Conservation (phyloP, 192 early-diverging fungal genomes). For the Allomyces arbusculus region DNA sequence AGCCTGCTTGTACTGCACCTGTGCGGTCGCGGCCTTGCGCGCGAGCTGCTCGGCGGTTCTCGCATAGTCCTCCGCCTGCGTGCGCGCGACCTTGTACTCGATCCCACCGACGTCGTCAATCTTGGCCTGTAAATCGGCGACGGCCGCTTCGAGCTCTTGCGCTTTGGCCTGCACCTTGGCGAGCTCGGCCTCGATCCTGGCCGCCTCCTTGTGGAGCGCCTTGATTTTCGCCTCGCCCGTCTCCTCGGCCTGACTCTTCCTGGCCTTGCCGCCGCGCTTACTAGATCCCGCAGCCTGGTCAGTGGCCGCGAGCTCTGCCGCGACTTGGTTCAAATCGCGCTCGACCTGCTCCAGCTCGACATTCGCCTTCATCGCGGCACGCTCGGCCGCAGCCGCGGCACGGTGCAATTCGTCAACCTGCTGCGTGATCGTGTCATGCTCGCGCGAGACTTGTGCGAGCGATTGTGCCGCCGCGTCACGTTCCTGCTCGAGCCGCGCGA, state of each 20-base stretch:
- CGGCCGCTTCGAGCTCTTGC: conserved; percentile 52
- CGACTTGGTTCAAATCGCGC: too few relatives aligned
- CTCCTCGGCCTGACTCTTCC: too few relatives aligned
- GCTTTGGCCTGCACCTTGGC: conserved; percentile 36
- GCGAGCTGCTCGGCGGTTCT: neutral
- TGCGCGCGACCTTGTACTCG: neutral
- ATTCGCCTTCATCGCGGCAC: too few relatives aligned
- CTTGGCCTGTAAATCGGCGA: conserved; percentile 5
- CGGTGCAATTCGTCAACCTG: conserved; percentile 45
- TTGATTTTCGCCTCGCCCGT: neutral
- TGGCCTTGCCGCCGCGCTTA: too few relatives aligned
- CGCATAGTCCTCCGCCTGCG: neutral
- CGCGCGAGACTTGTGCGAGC: conserved; percentile 23
- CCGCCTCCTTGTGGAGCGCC: conserved; percentile 13
- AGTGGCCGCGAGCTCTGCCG: too few relatives aligned
- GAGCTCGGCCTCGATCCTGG: conserved; percentile 29
- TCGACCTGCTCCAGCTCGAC: too few relatives aligned
- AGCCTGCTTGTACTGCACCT: neutral
- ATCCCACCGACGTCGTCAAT: neutral
- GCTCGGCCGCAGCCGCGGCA: conserved; percentile 38
- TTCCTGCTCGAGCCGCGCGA: conserved; percentile 35
- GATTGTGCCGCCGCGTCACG: conserved; percentile 31
- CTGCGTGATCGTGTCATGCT: conserved; percentile 27
- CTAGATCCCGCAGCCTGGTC: too few relatives aligned
- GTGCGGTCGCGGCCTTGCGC: neutral